A percentile compares a stretch with the other conserved stretches of the same genome.
These are phyloP conservation scores for Ramaria rubella DNA, from an alignment of 768 basidiomycete species.

Conservation along the genomic window DNA sequence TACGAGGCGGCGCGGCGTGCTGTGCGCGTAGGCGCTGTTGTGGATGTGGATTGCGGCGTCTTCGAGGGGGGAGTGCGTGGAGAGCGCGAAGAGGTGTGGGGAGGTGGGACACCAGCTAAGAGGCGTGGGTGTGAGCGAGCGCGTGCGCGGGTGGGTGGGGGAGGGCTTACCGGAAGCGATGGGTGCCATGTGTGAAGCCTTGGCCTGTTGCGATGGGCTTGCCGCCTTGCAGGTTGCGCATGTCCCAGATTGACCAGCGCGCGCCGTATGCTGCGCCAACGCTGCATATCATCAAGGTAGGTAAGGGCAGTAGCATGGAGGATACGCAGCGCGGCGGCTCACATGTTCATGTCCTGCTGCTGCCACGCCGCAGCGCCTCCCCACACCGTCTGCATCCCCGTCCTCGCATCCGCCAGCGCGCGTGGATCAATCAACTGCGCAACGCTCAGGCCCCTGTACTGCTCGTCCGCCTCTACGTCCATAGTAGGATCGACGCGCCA, in stretches of 20 bases:
- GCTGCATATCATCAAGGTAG: slow-evolving; percentile 30
- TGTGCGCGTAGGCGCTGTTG: slow-evolving; percentile 56
- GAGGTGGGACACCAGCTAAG: slow-evolving; percentile 71
- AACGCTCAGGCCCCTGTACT: slow-evolving; percentile 56
- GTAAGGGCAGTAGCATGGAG: not conserved
- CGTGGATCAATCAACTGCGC: slow-evolving; percentile 69
- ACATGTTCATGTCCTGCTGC: slow-evolving; percentile 66
- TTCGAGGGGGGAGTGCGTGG: slow-evolving; percentile 47
- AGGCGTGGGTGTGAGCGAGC: slow-evolving; percentile 21
- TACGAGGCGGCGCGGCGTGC: slow-evolving; percentile 53
- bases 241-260: slow-evolving; percentile 73
- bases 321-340: slow-evolving; percentile 24
- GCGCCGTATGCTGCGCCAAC: slow-evolving; percentile 70
- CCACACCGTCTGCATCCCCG: slow-evolving; percentile 40
- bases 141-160: not conserved
- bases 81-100: slow-evolving; percentile 73
- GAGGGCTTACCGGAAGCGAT: slow-evolving; percentile 53
- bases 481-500: slow-evolving; percentile 63
- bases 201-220: slow-evolving; percentile 57
- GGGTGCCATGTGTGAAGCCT: slow-evolving; percentile 61
- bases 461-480: slow-evolving; percentile 36
- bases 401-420: slow-evolving; percentile 46
- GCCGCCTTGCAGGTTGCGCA: slow-evolving; percentile 64
- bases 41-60: slow-evolving; percentile 69
- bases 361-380: slow-evolving; percentile 66